Evolutionary conservation across 2,329 filamentous ascomycete genomes (phyloP).

Genomic region (Cladosporium velox): DNA sequence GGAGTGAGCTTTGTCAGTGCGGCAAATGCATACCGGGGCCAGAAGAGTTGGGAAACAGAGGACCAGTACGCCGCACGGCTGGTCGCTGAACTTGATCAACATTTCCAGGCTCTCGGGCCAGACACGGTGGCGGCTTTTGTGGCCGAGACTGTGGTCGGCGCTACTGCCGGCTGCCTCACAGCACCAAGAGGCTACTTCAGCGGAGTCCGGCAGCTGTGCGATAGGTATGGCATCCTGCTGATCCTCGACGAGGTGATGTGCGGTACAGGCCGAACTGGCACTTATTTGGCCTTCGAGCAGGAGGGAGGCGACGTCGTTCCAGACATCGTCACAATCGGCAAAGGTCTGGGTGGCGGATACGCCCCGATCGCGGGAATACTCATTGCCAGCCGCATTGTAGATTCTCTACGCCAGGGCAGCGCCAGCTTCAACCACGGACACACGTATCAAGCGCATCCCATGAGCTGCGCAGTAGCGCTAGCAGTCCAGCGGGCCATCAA

Average conservation of each 20-base stretch:
- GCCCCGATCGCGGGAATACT: conserved; percentile 60
- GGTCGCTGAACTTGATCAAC: conserved; percentile 49
- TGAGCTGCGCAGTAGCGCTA: conserved; percentile 60
- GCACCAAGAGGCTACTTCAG: conserved; percentile 55
- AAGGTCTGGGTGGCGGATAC: conserved; percentile 65
- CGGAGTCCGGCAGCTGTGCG: conserved; percentile 57
- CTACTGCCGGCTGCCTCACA: conserved; percentile 21
- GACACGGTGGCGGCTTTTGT: conserved; percentile 53
- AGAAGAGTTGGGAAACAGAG: conserved; percentile 39
- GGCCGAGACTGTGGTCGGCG: conserved; percentile 53
- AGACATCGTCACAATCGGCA: conserved; percentile 65
- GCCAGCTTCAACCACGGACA: conserved; percentile 58
- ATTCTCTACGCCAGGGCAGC: conserved; percentile 44
- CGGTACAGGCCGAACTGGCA: conserved; percentile 36
- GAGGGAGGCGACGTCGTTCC: conserved; percentile 48
- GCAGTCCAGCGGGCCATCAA: conserved; percentile 60
- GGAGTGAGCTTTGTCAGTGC: conserved; percentile 60
- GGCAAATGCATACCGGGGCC: conserved; percentile 46
- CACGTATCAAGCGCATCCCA: conserved; percentile 61
- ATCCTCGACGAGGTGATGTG: conserved; percentile 49
- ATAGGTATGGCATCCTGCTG: conserved; percentile 57
- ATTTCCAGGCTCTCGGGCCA: conserved; percentile 51
- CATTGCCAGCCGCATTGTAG: conserved; percentile 51
- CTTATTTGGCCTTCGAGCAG: conserved; percentile 36
- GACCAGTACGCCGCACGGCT: conserved; percentile 46